Conservation (phyloP, 2,329 filamentous ascomycete genomes). For the Trichoderma sp. region DNA sequence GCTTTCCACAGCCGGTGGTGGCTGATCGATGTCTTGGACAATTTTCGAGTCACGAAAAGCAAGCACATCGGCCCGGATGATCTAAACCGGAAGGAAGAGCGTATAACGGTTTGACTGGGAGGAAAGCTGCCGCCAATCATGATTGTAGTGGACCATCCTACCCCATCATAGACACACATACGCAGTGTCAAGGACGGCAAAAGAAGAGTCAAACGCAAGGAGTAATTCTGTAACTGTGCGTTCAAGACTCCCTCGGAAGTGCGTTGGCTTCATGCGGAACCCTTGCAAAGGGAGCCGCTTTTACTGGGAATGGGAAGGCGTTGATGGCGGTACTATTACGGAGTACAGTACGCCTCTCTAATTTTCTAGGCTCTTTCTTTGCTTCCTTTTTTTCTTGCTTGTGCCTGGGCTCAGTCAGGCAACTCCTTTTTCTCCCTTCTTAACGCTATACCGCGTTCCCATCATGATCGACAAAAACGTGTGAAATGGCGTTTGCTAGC, state of each 20-base stretch:
- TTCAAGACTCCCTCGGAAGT: neutral
- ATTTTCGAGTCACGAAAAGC: neutral
- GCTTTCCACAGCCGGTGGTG: conserved; percentile 2
- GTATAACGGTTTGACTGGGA: neutral
- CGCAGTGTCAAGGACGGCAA: neutral
- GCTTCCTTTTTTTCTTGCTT: neutral
- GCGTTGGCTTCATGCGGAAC: neutral
- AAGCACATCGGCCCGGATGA: neutral
- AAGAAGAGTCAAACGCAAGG: neutral
- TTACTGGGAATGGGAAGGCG: neutral
- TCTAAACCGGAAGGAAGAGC: neutral
- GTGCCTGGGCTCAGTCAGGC: neutral
- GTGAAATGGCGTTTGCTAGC: neutral
- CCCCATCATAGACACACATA: neutral
- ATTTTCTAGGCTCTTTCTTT: neutral
- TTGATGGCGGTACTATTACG: neutral
- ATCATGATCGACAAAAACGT: conserved; percentile 17
- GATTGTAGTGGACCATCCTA: neutral
- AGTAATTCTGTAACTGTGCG: conserved; percentile 9
- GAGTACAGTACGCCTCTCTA: neutral
- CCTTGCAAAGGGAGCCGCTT: conserved; percentile 12
- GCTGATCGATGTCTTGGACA: conserved; percentile 3
- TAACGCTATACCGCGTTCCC: conserved; percentile 1
- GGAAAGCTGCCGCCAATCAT: neutral
- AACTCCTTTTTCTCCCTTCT: conserved; percentile 1